Conservation (phyloP, 139 green algal genomes). For the Chlorella vulgaris region DNA sequence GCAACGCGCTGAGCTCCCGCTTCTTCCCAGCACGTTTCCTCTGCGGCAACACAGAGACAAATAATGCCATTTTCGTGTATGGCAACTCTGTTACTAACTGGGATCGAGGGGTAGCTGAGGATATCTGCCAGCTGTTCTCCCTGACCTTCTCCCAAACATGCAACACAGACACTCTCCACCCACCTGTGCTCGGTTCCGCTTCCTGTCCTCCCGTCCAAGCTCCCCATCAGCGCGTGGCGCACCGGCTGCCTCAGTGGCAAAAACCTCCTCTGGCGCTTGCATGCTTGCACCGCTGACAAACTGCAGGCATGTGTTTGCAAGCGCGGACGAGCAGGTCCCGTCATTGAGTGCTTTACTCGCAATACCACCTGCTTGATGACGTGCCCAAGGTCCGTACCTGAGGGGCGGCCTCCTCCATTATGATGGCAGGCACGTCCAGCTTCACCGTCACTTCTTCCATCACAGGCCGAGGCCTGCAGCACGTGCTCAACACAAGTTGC, state of each 20-base stretch:
- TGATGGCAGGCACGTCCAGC: constrained; percentile 76
- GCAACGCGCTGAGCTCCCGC: constrained; percentile 32
- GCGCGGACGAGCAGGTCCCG: background rate
- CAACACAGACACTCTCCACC: too few relatives aligned
- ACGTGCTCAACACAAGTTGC: background rate
- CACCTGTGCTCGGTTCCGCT: constrained; percentile 56
- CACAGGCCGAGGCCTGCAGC: constrained; percentile 81
- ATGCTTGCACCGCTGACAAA: constrained; percentile 64
- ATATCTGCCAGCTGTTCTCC: too few relatives aligned
- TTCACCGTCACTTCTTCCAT: constrained; percentile 82
- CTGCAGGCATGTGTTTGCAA: constrained; percentile 14
- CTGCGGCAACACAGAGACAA: background rate
- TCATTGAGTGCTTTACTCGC: too few relatives aligned
- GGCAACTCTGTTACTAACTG: too few relatives aligned
- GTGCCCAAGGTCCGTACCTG: constrained; percentile 33
- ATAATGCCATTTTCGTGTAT: too few relatives aligned
- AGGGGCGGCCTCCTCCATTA: constrained; percentile 85
- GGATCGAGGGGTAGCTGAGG: too few relatives aligned
- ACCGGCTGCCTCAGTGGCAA: constrained; percentile 18
- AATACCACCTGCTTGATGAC: too few relatives aligned
- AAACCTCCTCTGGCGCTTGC: constrained; percentile 75
- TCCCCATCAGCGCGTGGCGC: constrained; percentile 66
- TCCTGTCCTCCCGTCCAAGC: constrained; percentile 75
- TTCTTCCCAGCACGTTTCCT: constrained; percentile 77
- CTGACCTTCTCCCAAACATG: too few relatives aligned